These are phyloP conservation scores for Sonneratia caseolaris DNA, from an alignment of 345 rosid genomes.

Conservation along the genomic window DNA sequence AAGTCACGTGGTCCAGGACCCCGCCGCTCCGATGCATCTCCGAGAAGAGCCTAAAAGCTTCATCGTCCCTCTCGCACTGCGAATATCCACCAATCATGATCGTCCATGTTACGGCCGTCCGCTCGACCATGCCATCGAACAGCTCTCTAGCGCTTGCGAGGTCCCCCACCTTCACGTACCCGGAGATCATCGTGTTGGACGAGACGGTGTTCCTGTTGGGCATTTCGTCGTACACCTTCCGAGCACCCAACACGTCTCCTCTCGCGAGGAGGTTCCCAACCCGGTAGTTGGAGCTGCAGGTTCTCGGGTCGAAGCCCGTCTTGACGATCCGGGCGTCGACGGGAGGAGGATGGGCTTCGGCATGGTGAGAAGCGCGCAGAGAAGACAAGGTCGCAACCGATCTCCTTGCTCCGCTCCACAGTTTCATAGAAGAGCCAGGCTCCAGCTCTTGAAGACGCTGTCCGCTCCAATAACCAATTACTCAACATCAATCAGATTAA, in stretches of 20 bases:
- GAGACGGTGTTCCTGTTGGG: constrained; percentile 57
- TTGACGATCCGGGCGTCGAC: constrained; percentile 65
- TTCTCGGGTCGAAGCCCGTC: constrained; percentile 63
- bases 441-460: background rate
- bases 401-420: constrained; percentile 5
- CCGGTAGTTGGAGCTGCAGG: constrained; percentile 50
- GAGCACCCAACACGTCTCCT: constrained; percentile 48
- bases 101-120: constrained; percentile 76
- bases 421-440: background rate
- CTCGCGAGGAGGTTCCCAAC: constrained; percentile 19
- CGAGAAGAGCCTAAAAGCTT: constrained; percentile 50
- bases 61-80: constrained; percentile 24
- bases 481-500: background rate
- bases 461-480: background rate
- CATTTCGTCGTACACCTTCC: constrained; percentile 70
- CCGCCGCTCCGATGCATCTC: constrained; percentile 38
- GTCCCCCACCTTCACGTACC: constrained; percentile 46
- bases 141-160: constrained; percentile 40
- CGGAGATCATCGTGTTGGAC: constrained; percentile 52
- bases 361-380: background rate
- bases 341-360: constrained; percentile 7
- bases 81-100: constrained; percentile 67
- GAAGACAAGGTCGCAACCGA: background rate
- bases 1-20: constrained; percentile 60
- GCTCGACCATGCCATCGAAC: constrained; percentile 42